These are phyloP conservation scores for Kodamaea restingae DNA, from an alignment of 805 yeast species.

Conservation along the genomic window DNA sequence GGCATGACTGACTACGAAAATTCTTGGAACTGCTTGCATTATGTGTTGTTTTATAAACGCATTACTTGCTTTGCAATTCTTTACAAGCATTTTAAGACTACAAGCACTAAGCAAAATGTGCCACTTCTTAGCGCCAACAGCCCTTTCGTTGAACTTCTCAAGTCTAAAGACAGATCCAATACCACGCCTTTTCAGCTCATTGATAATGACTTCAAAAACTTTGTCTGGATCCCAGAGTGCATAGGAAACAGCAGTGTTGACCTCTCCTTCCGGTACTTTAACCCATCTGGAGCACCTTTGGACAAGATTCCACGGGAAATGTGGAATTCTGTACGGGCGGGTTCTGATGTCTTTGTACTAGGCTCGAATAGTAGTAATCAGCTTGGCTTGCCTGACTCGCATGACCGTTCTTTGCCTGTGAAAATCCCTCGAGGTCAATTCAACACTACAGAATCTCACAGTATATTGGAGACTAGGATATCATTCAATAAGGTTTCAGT, in stretches of 20 bases:
- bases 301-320: constrained; percentile 20
- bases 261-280: constrained; percentile 16
- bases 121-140: constrained; percentile 14
- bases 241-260: constrained; percentile 30
- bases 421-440: constrained; percentile 31
- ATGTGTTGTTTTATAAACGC: constrained; percentile 56
- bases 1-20: constrained; percentile 61
- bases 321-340: constrained; percentile 48
- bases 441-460: constrained; percentile 10
- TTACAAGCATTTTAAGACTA: constrained; percentile 22
- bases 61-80: constrained; percentile 48
- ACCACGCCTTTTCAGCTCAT: constrained; percentile 70
- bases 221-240: constrained; percentile 41
- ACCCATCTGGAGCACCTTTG: constrained; percentile 1
- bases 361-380: constrained; percentile 63
- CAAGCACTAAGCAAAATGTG: constrained; percentile 15
- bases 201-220: constrained; percentile 41
- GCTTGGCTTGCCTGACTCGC: constrained; percentile 64
- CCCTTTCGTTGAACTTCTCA: constrained; percentile 36
- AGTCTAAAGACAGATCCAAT: constrained; percentile 65
- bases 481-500: constrained; percentile 46
- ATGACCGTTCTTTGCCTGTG: constrained; percentile 39
- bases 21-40: constrained; percentile 79
- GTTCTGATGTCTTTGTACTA: constrained; percentile 53
- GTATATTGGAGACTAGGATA: constrained; percentile 27